Base-by-base conservation (phyloP, 1,139 yeast genomes). In the Geotrichum europaeum region DNA sequence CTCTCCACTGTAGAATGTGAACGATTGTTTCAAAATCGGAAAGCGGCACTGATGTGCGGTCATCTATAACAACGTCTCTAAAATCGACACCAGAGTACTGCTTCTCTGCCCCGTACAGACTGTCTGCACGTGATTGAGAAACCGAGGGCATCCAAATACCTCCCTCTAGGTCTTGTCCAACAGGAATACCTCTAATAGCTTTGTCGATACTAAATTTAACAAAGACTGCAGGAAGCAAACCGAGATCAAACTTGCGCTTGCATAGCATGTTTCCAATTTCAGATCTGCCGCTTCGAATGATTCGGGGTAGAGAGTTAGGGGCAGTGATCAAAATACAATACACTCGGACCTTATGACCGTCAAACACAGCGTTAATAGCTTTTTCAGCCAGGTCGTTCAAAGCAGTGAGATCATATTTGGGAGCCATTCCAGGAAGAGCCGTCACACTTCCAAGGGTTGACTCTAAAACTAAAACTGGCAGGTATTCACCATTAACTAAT, bases 201-300 rank as follows among this genome's bases (percentile, higher is more conserved):
- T 82, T 81, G 51, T 83, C 79, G 32, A 87, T 82, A 62, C 87
- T 87, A 70, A 92, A 94, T 69, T 89, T 90, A 58, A 91, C 92
- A 73, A 83, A 92, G 50, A 84, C 87, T 0, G 96, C 87, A 36
- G 84, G 81, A 45, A 94, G 76, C 12, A 82, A 78, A 1, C 98
- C 98, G 66, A 85, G 87, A 56, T 86, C 79, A 69, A 91, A 91
- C 65, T 84, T 81, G 67, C 89, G 84, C 65, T 92, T 90, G 67
- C 97, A 92, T 56, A 95, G 79, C 85, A 92, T 89, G 67, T 92
- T 94, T 1, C 99, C 98, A 66, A 94, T 88, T 69, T 95, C 99
- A 40, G 87, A 79, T 13, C 96, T 85, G 7, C 97, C 97, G 73
- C 90, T 85, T 68, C 95, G 78, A 71, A 85, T 79, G 30, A 89